Base-by-base conservation (phyloP, 768 basidiomycete species). In the Mycena haematopus region DNA sequence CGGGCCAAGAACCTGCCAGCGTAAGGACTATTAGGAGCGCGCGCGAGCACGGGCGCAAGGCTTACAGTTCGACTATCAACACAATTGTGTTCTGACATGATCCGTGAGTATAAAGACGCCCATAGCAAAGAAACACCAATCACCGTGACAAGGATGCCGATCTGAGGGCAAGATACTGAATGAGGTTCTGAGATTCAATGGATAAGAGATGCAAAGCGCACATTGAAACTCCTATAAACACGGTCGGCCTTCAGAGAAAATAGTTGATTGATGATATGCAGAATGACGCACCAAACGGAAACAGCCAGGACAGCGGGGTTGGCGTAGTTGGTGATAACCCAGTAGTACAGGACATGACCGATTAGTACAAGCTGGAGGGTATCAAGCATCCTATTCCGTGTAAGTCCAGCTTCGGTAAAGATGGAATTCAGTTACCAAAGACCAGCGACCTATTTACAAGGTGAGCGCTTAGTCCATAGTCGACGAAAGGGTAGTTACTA, bases 331-430 rank as follows among this genome's bases (percentile, higher is more conserved):
- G 66, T 69, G 36, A 80, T 71, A 40, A 76, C 56, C 68, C 78
- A 79, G 65, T 69, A 73, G 64, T 80, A 79, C 17, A 78, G 38
- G 29, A 68, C 68, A 57, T 78, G 75, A 3, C 75, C 72, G 25
- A 76, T 65, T 17, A 79, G 68, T 0, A 70, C 71, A 24, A 78
- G 64, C 35, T 79, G 77, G 19, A 77, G 52, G 10, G 73, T 73
- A 64, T 79, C 77, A 15, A 79, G 68, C 6, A 73, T 22, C 78
- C 79, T 79, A 42, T 29, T 42, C 17, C 19, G 9, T n/a, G 31
- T 21, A 31, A 8, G 21, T 11, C 19, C 36, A 9, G 9, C 29
- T 25, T 15, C 6, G 24, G 22, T 38, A 17, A 17, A 35, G 55
- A 19, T 38, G 36, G 15, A 1, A 38, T 38, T 38, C 6, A 11